Conservation (phyloP, 345 rosid species). For the Barbarea vulgaris region DNA sequence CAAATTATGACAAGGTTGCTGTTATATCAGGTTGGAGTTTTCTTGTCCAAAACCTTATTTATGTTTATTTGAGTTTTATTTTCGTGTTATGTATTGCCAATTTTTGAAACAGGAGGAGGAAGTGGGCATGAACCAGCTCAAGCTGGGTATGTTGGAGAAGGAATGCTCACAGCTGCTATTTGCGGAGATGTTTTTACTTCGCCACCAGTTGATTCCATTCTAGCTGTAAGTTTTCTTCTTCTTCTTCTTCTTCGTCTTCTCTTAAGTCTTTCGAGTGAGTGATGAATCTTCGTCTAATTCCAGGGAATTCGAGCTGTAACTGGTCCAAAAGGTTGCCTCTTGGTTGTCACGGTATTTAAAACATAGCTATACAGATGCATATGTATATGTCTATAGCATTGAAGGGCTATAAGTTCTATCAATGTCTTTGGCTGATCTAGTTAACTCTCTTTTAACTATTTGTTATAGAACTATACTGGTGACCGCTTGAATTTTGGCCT, state of each 20-base stretch:
- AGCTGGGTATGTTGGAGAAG: conserved; percentile 94
- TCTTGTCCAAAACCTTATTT: neutral
- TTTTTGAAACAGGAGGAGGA: conserved; percentile 69
- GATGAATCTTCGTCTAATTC: conserved; percentile 32
- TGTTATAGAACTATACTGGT: conserved; percentile 79
- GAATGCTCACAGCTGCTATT: conserved; percentile 90
- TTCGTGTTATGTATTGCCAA: conserved; percentile 2
- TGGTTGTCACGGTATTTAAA: conserved; percentile 70
- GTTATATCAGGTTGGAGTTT: conserved; percentile 67
- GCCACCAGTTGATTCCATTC: conserved; percentile 83
- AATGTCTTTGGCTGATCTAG: conserved; percentile 3
- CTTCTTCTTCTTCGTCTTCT: conserved; percentile 11
- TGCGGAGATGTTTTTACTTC: conserved; percentile 92
- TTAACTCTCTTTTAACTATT: conserved; percentile 12
- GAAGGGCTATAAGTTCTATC: neutral
- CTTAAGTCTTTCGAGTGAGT: neutral
- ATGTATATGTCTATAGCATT: neutral
- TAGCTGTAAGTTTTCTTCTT: conserved; percentile 61
- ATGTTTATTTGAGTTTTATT: neutral
- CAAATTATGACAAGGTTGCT: conserved; percentile 72
- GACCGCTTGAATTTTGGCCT: conserved; percentile 91
- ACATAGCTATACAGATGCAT: neutral
- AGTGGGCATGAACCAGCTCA: conserved; percentile 98
- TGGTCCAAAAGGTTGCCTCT: conserved; percentile 91
- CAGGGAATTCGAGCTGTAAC: conserved; percentile 95